Evolutionary conservation across 2,329 filamentous ascomycete genomes (phyloP).

Genomic region (Fusarium sacchari): DNA sequence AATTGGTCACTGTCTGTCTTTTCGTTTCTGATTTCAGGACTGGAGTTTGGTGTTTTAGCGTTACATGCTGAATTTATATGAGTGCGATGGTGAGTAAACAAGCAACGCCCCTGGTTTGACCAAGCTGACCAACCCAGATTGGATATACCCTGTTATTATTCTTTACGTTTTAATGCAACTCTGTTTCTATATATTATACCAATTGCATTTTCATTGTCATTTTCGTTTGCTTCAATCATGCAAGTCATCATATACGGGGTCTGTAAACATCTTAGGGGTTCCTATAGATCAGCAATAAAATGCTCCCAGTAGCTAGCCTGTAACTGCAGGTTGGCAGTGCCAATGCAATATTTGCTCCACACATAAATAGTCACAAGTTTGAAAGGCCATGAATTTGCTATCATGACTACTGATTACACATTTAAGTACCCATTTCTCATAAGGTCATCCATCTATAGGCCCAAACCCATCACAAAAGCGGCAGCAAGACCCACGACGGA

Average conservation of each 20-base stretch:
- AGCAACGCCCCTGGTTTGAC: not conserved
- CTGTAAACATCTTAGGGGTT: not conserved
- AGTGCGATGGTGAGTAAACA: slow-evolving; percentile 33
- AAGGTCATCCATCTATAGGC: slow-evolving; percentile 39
- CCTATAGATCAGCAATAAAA: not conserved
- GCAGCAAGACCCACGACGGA: slow-evolving; percentile 52
- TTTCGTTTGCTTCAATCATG: not conserved
- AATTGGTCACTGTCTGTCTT: slow-evolving; percentile 10
- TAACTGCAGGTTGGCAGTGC: not conserved
- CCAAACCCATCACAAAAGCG: slow-evolving; percentile 51
- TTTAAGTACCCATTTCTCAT: slow-evolving; percentile 3
- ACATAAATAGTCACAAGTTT: slow-evolving; percentile 25
- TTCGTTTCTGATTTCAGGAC: slow-evolving; percentile 17
- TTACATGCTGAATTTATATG: slow-evolving; percentile 16
- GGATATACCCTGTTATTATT: slow-evolving; percentile 35
- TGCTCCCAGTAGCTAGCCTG: not conserved
- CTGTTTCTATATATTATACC: not conserved
- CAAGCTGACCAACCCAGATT: slow-evolving; percentile 35
- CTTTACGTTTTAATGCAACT: slow-evolving; percentile 8
- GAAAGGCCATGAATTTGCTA: slow-evolving; percentile 2
- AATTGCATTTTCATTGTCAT: not conserved
- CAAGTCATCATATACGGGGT: not conserved
- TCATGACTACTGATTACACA: slow-evolving; percentile 9
- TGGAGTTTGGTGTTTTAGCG: slow-evolving; percentile 20
- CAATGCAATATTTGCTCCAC: not conserved